phyloP scores from a whole-genome alignment of 2,329 filamentous ascomycete species.

The Diaporthe humulicola region DNA sequence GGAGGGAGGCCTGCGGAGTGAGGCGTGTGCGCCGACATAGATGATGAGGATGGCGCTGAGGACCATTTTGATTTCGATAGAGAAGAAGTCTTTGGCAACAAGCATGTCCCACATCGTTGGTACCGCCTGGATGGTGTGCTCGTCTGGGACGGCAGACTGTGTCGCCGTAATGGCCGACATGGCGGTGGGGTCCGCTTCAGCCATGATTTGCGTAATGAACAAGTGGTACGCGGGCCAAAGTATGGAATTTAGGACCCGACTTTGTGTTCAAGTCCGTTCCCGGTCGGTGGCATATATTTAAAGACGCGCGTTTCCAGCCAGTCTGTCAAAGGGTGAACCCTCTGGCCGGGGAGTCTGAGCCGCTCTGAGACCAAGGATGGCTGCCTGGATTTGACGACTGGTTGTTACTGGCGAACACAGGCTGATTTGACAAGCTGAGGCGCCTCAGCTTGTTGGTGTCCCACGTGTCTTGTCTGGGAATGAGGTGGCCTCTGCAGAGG shows the following conservation, averaged over 20 bases:
- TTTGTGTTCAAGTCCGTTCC: neutral
- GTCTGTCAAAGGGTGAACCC: neutral
- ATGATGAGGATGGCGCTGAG: conserved; percentile 84
- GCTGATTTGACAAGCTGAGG: neutral
- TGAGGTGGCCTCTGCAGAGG: conserved; percentile 2
- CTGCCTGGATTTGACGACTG: neutral
- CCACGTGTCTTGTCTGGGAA: neutral
- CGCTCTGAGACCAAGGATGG: neutral
- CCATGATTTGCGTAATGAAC: conserved; percentile 21
- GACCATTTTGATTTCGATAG: conserved; percentile 63
- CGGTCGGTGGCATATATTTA: neutral
- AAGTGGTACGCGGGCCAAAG: neutral
- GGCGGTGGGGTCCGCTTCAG: conserved; percentile 17
- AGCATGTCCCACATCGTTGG: conserved; percentile 34
- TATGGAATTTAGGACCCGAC: neutral
- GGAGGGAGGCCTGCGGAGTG: conserved; percentile 85
- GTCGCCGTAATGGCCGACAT: conserved; percentile 3
- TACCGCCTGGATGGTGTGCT: conserved; percentile 10
- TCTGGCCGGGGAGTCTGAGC: neutral
- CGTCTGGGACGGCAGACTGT: conserved; percentile 20
- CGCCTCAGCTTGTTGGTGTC: neutral
- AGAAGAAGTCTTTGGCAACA: conserved; percentile 52
- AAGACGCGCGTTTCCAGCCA: neutral
- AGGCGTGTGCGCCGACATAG: conserved; percentile 86
- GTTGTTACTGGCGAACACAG: neutral